Evolutionary conservation across 306 rosid genomes (phyloP).

Genomic region (Begonia loranthoides): DNA sequence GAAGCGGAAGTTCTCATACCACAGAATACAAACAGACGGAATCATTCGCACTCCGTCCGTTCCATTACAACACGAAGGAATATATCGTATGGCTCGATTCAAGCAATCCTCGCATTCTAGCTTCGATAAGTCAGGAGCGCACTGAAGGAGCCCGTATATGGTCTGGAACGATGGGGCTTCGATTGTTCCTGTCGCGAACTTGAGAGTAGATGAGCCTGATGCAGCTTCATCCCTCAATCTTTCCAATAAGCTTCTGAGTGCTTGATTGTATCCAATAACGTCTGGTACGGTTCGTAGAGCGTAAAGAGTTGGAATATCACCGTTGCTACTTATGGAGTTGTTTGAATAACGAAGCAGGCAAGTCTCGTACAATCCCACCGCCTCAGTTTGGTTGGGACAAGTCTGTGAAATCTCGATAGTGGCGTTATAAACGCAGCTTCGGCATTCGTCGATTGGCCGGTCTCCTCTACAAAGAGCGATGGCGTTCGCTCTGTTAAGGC

Average conservation of each 20-base stretch:
- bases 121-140: conserved; percentile 16
- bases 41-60: not conserved
- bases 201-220: conserved; percentile 5
- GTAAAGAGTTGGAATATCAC: not conserved
- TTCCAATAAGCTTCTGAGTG: not conserved
- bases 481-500: conserved; percentile 9
- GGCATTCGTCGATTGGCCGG: not conserved
- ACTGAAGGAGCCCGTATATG: conserved; percentile 15
- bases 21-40: conserved; percentile 1
- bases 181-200: not conserved
- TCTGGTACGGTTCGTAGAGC: not conserved
- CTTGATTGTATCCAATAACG: not conserved
- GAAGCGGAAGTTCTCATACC: conserved; percentile 1
- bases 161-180: not conserved
- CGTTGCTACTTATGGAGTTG: not conserved
- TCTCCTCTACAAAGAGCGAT: conserved; percentile 20
- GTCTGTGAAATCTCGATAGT: not conserved
- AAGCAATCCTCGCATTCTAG: conserved; percentile 3
- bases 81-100: not conserved
- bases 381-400: too few species aligned
- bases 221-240: conserved; percentile 2
- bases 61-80: conserved; percentile 7
- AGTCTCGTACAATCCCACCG: not conserved
- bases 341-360: conserved; percentile 3
- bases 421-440: conserved; percentile 5